Evolutionary conservation across 1,139 yeast species (phyloP).

Genomic region (Blastobotrys elegans): DNA sequence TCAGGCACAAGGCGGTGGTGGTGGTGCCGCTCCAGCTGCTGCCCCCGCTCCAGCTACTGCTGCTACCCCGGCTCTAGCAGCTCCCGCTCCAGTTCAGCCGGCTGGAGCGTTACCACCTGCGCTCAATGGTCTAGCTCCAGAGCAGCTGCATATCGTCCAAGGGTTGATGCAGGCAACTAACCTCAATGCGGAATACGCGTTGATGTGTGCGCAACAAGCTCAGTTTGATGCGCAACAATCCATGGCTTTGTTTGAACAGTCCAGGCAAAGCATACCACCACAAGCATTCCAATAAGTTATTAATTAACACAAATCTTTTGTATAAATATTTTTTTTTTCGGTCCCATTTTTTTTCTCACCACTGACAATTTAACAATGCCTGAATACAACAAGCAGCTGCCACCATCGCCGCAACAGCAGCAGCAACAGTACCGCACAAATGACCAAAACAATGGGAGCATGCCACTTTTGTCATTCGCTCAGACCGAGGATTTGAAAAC

Average conservation of each 20-base stretch:
- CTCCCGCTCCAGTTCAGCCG: constrained; percentile 16
- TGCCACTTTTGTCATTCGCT: constrained; percentile 12
- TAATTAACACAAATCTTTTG: neutral
- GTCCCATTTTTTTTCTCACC: neutral
- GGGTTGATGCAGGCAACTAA: constrained; percentile 69
- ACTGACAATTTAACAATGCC: neutral
- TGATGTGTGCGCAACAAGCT: constrained; percentile 85
- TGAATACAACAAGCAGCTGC: neutral
- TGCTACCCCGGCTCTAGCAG: neutral
- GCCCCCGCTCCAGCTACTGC: constrained; percentile 8
- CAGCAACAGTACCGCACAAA: neutral
- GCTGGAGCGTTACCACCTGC: constrained; percentile 21
- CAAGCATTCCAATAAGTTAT: constrained; percentile 41
- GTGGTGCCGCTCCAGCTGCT: neutral
- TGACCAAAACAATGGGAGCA: neutral
- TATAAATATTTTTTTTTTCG: no score
- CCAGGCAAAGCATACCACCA: constrained; percentile 52
- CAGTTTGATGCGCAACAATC: constrained; percentile 77
- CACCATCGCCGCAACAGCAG: neutral
- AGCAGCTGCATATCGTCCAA: constrained; percentile 62
- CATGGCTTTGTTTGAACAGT: constrained; percentile 62
- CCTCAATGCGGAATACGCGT: constrained; percentile 69
- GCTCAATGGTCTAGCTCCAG: constrained; percentile 38
- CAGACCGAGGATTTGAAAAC: constrained; percentile 30
- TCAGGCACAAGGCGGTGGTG: constrained; percentile 6